Evolutionary conservation across 106 monocot species (phyloP), one percentile per base, ranked within the genome.

Genomic region (Platanthera guangdongensis): DNA sequence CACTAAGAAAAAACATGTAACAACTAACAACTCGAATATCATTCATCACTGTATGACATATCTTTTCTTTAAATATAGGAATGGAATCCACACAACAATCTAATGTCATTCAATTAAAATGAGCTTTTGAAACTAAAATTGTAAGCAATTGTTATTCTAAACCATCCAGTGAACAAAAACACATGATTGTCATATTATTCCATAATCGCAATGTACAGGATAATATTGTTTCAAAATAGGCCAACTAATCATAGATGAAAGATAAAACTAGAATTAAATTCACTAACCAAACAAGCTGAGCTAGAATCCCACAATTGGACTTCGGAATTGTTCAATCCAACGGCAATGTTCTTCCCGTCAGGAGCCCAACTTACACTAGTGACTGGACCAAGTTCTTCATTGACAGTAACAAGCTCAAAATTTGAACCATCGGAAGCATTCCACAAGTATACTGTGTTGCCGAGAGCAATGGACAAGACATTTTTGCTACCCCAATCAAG

Each of bases 281-380:
- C 7, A 81, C 86, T 39, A 53, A 90, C 90, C 86, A 88, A 18
- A 63, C 73, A 74, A 51, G 74, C 83, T 15, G 82, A 84, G 62
- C 21, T 81, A n/a, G 83, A 39, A 68, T 88, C 88, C 82, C 82
- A 88, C 47, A 88, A 51, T 52, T 88, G 83, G 9, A 88, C 51
- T 11, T 85, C 67, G 10, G 88, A 85, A 11, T 74, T 78, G 55
- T 83, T 78, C 65, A 88, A 65, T 39, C 88, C 88, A 19, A 88
- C 45, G 7, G 88, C 88, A 39, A 88, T 71, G 76, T 85, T 83
- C 48, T 52, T 71, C 1, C 88, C 88, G 55, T 88, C 88, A 6
- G 88, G 85, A 54, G 88, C 88, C 88, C 88, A 88, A 51, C 78
- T 85, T 53, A 88, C 85, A 39, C 88, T 88, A 47, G 88, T 88